Percentiles rank a stretch among this genome's conserved stretches.
These are phyloP conservation scores for Xylona heveae DNA, from an alignment of 495 filamentous ascomycete genomes.

Conservation along the genomic window DNA sequence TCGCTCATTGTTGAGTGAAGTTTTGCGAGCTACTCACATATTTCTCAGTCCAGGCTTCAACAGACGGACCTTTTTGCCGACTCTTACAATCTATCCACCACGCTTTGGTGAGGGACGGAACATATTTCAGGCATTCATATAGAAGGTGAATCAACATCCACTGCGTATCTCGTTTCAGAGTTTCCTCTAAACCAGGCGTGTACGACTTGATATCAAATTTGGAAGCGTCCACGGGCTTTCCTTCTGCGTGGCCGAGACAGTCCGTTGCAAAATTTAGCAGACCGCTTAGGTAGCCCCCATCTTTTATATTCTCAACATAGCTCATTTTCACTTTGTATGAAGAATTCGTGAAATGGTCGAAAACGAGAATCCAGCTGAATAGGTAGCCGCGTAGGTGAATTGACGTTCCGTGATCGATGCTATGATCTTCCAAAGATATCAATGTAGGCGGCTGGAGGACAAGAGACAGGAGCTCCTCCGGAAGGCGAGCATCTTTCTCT, in stretches of 20 bases:
- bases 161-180: slow-evolving; percentile 43
- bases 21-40: slow-evolving; percentile 22
- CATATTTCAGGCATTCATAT: slow-evolving; percentile 53
- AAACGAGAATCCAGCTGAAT: slow-evolving; percentile 79
- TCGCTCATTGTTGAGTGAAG: neutral
- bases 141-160: slow-evolving; percentile 76
- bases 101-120: slow-evolving; percentile 56
- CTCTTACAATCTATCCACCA: slow-evolving; percentile 68
- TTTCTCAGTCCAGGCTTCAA: slow-evolving; percentile 66
- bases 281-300: slow-evolving; percentile 42
- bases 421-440: slow-evolving; percentile 17
- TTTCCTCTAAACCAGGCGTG: slow-evolving; percentile 32
- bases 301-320: slow-evolving; percentile 56
- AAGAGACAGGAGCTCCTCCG: slow-evolving; percentile 25
- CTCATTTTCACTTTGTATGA: slow-evolving; percentile 61
- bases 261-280: slow-evolving; percentile 64
- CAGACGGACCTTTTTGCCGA: slow-evolving; percentile 50
- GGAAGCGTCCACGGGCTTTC: slow-evolving; percentile 45
- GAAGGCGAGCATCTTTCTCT: slow-evolving; percentile 34
- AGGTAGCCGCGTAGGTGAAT: slow-evolving; percentile 45
- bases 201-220: slow-evolving; percentile 49
- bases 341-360: slow-evolving; percentile 63
- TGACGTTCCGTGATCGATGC: slow-evolving; percentile 30
- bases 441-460: slow-evolving; percentile 20
- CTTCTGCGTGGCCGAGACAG: slow-evolving; percentile 50